Percentiles rank a stretch among this genome's conserved stretches.
These are phyloP conservation scores for Kodamaea restingae DNA, from an alignment of 805 yeast genomes.

Conservation along the genomic window DNA sequence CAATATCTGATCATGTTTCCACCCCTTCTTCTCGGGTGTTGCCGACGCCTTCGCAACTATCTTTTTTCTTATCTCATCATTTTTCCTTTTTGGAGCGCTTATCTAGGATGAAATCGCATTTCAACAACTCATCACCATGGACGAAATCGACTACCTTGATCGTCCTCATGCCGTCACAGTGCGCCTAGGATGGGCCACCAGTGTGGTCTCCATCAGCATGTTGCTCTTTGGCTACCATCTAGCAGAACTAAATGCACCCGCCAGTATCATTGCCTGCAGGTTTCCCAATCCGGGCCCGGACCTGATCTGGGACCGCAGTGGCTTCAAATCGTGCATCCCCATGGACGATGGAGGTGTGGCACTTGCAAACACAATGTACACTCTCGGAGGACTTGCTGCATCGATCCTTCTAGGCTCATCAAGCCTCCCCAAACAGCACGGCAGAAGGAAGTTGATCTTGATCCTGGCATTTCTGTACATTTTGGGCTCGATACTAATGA, in stretches of 20 bases:
- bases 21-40: too few relatives aligned
- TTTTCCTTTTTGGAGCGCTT: neutral
- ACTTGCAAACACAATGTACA: conserved; percentile 30
- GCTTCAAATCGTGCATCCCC: conserved; percentile 26
- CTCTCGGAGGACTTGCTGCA: conserved; percentile 34
- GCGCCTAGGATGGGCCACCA: conserved; percentile 33
- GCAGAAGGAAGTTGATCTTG: conserved; percentile 23
- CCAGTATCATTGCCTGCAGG: conserved; percentile 25
- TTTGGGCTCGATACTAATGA: conserved; percentile 28
- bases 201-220: conserved; percentile 32
- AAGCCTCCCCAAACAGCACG: conserved; percentile 19
- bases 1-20: too few relatives aligned
- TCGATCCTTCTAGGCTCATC: conserved; percentile 28
- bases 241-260: conserved; percentile 36
- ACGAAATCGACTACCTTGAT: conserved; percentile 9
- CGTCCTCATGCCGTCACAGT: conserved; percentile 24
- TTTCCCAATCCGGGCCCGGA: conserved; percentile 17
- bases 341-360: conserved; percentile 22
- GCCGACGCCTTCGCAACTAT: neutral
- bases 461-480: conserved; percentile 12
- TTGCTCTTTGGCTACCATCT: conserved; percentile 39
- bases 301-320: conserved; percentile 24
- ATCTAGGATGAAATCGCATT: neutral
- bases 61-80: neutral
- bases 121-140: neutral